Evolutionary conservation across 352 stramenopile species (phyloP).

Genomic region (Globisporangium lucens): DNA sequence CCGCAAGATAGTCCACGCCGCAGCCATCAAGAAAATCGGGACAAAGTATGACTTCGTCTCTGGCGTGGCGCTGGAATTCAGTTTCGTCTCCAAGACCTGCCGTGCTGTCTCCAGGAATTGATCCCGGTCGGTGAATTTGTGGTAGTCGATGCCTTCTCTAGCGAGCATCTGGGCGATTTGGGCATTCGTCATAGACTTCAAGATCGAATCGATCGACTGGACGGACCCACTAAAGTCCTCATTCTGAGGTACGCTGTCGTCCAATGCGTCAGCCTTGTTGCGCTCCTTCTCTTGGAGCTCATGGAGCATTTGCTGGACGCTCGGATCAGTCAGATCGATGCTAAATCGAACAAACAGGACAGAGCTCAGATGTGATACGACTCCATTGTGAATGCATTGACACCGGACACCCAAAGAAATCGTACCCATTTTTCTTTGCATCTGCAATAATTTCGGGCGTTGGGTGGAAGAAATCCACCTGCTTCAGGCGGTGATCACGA

Average conservation of each 20-base stretch:
- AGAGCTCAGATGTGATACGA: neutral
- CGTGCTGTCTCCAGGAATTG: constrained; percentile 73
- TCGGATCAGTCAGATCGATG: constrained; percentile 71
- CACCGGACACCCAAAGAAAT: neutral
- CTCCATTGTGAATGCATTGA: neutral
- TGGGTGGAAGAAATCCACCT: constrained; percentile 77
- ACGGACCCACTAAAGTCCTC: constrained; percentile 19
- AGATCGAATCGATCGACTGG: constrained; percentile 62
- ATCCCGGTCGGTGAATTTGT: constrained; percentile 70
- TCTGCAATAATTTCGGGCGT: constrained; percentile 76
- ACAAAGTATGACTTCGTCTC: constrained; percentile 46
- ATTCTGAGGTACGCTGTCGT: constrained; percentile 2
- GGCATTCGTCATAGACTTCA: constrained; percentile 72
- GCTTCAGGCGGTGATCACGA: constrained; percentile 44
- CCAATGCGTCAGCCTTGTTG: constrained; percentile 24
- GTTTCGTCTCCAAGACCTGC: constrained; percentile 59
- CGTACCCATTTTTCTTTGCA: constrained; percentile 68
- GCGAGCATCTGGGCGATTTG: constrained; percentile 64
- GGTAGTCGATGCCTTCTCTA: constrained; percentile 69
- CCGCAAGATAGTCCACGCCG: constrained; percentile 61
- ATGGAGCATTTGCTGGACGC: constrained; percentile 77
- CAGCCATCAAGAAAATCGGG: constrained; percentile 53
- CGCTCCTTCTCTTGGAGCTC: constrained; percentile 75
- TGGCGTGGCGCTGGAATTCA: constrained; percentile 26
- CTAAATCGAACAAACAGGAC: constrained; percentile 21